These are phyloP conservation scores for Blastomyces silverae DNA, from an alignment of 2,329 filamentous ascomycete species.

Conservation along the genomic window DNA sequence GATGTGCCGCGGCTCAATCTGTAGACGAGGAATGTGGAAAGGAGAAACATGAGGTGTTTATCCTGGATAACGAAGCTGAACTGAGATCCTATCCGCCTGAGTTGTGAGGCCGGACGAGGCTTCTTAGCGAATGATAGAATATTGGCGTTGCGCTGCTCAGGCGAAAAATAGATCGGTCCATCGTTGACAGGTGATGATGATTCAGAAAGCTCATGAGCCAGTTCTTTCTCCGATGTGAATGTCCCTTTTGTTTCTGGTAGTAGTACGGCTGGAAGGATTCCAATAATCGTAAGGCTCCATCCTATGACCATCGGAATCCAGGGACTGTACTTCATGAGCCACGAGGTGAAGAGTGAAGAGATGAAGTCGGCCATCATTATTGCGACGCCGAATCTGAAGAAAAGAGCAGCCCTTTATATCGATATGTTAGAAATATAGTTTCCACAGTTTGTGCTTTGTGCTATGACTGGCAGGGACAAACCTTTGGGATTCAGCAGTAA, in stretches of 20 bases:
- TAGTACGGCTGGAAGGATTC: slow-evolving; percentile 30
- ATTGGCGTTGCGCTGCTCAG: slow-evolving; percentile 14
- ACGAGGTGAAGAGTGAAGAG: slow-evolving; percentile 35
- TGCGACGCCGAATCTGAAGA: slow-evolving; percentile 38
- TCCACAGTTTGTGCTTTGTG: background rate
- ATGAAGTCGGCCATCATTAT: slow-evolving; percentile 37
- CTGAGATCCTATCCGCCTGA: slow-evolving; percentile 21
- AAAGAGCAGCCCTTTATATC: slow-evolving; percentile 31
- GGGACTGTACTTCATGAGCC: slow-evolving; percentile 36
- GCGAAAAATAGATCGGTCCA: slow-evolving; percentile 20
- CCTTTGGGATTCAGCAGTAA: slow-evolving; percentile 43
- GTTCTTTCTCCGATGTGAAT: slow-evolving; percentile 18
- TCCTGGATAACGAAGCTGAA: slow-evolving; percentile 39
- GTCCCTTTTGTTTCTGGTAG: slow-evolving; percentile 38
- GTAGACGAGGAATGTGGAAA: slow-evolving; percentile 44
- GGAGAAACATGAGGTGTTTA: slow-evolving; percentile 38
- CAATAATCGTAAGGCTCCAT: slow-evolving; percentile 30
- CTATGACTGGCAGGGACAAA: slow-evolving; percentile 19
- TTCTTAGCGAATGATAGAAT: background rate
- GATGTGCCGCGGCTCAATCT: slow-evolving; percentile 43
- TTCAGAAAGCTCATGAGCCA: slow-evolving; percentile 28
- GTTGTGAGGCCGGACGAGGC: background rate
- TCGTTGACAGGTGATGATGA: slow-evolving; percentile 23
- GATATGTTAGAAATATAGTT: slow-evolving; percentile 4
- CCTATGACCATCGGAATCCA: slow-evolving; percentile 37